Percentiles rank a stretch among this genome's conserved stretches.
Evolutionary conservation across 129 eudicot species (phyloP).

Genomic region (Tagetes patula): DNA sequence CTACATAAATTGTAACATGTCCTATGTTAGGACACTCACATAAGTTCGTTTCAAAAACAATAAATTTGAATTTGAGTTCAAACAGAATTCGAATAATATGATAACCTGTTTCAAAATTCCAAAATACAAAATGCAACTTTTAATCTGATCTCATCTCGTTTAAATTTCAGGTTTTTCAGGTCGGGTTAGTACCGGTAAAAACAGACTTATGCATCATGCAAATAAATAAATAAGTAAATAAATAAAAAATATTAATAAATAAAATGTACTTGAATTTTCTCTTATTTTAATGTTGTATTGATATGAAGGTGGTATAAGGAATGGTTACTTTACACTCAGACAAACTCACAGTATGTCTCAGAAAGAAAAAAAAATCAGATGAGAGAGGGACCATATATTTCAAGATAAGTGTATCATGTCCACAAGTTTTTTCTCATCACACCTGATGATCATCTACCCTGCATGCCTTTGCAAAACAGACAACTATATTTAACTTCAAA

Average conservation of each 20-base stretch:
- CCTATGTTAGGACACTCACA: no score
- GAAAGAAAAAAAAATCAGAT: conserved; percentile 23
- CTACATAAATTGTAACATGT: no score
- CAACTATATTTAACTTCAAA: conserved; percentile 28
- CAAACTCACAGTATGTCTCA: conserved; percentile 31
- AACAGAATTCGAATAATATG: no score
- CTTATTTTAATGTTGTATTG: conserved; percentile 28
- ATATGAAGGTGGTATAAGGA: conserved; percentile 33
- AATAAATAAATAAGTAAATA: background rate
- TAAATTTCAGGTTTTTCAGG: no score
- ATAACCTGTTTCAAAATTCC: no score
- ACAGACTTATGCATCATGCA: background rate
- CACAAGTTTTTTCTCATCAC: conserved; percentile 38
- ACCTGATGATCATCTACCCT: conserved; percentile 37
- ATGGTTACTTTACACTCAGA: conserved; percentile 40
- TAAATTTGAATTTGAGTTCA: no score
- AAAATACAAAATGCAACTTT: no score
- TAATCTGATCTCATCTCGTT: no score
- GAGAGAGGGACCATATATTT: conserved; percentile 44
- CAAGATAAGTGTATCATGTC: conserved; percentile 35
- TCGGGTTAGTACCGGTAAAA: background rate
- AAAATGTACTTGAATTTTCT: background rate
- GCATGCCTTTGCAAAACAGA: conserved; percentile 35
- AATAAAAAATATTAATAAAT: no score
- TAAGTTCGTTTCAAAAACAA: no score